Evolutionary conservation across 306 rosid genomes (phyloP).

Genomic region (Trifolium subterraneum): DNA sequence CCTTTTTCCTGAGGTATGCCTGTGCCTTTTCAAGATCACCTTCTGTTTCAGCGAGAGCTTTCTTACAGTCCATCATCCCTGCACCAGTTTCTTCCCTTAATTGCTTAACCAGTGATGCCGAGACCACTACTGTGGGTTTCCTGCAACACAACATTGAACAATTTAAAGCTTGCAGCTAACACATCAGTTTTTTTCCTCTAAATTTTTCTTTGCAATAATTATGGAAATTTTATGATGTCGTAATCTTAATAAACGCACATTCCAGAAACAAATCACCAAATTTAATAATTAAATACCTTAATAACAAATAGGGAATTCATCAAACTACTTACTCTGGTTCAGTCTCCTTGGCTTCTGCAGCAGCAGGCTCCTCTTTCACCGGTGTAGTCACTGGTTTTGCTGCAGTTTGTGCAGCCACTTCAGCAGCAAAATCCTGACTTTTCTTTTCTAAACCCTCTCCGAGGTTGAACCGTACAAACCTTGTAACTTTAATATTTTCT

Average conservation of each 20-base stretch:
- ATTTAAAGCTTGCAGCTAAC: slow-evolving; percentile 10
- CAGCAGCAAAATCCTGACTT: slow-evolving; percentile 98
- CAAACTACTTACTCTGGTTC: slow-evolving; percentile 69
- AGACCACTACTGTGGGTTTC: slow-evolving; percentile 64
- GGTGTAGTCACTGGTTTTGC: slow-evolving; percentile 60
- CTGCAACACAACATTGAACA: slow-evolving; percentile 53
- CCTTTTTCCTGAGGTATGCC: slow-evolving; percentile 94
- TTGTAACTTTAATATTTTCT: slow-evolving; percentile 92
- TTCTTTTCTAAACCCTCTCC: slow-evolving; percentile 98
- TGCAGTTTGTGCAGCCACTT: slow-evolving; percentile 97
- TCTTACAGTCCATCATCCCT: slow-evolving; percentile 99
- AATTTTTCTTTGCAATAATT: too few species aligned
- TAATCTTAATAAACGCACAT: too few species aligned
- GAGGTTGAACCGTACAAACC: slow-evolving; percentile 90
- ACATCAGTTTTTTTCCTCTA: background rate
- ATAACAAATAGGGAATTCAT: slow-evolving; percentile 21
- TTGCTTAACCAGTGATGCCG: slow-evolving; percentile 86
- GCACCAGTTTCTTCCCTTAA: slow-evolving; percentile 96
- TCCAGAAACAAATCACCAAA: background rate
- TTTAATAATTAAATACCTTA: slow-evolving; percentile 24
- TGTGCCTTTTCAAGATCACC: slow-evolving; percentile 98
- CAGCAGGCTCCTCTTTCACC: slow-evolving; percentile 62
- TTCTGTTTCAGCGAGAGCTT: slow-evolving; percentile 89
- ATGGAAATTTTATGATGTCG: too few species aligned
- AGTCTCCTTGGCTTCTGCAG: slow-evolving; percentile 60